Conservation (phyloP, 2,329 filamentous ascomycete genomes). For the Aspergillus sp. region DNA sequence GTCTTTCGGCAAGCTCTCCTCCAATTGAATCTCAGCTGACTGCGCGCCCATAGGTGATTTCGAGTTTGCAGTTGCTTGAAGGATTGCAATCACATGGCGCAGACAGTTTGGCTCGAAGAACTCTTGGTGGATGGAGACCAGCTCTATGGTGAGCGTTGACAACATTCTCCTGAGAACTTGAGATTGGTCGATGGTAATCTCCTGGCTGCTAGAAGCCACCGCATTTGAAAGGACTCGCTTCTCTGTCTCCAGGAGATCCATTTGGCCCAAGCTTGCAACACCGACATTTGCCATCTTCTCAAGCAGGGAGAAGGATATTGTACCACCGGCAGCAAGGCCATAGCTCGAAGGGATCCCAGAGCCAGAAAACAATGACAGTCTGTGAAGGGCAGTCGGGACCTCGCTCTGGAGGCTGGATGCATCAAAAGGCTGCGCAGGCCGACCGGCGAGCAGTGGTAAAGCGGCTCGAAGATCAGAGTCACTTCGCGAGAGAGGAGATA, state of each 20-base stretch:
- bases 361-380: constrained; percentile 28
- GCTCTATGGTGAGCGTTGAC: constrained; percentile 23
- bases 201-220: constrained; percentile 41
- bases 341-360: constrained; percentile 19
- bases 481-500: constrained; percentile 14
- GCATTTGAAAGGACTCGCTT: constrained; percentile 52
- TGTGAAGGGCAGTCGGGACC: constrained; percentile 28
- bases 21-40: constrained; percentile 9
- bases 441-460: constrained; percentile 30
- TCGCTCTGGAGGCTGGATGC: constrained; percentile 22
- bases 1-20: constrained; percentile 12
- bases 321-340: constrained; percentile 40
- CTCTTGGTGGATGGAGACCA: constrained; percentile 26
- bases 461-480: constrained; percentile 17
- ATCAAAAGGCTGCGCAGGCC: constrained; percentile 24
- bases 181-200: constrained; percentile 45
- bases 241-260: constrained; percentile 57
- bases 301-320: constrained; percentile 46
- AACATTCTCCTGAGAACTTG: constrained; percentile 42
- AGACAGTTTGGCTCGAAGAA: constrained; percentile 23
- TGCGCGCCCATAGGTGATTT: constrained; percentile 8
- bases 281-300: constrained; percentile 44
- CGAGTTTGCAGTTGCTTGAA: constrained; percentile 18
- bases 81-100: constrained; percentile 10
- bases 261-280: constrained; percentile 49